Evolutionary conservation across 495 filamentous ascomycete species (phyloP).

Genomic region (Penicillium paxilli): DNA sequence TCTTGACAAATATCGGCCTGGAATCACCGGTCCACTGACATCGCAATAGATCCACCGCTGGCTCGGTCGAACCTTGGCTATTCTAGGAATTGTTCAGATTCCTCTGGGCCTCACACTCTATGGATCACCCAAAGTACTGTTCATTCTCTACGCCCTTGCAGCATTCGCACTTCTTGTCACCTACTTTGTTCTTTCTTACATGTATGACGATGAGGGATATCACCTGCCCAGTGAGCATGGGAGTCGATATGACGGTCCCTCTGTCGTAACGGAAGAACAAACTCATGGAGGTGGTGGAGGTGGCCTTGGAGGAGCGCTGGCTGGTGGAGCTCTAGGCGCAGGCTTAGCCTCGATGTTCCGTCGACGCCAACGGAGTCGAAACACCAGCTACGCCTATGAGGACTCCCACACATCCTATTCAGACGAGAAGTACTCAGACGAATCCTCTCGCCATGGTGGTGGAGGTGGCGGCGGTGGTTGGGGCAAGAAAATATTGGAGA

Average conservation of each 20-base stretch:
- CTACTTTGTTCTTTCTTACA: conserved; percentile 74
- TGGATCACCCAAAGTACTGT: conserved; percentile 79
- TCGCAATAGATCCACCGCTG: conserved; percentile 70
- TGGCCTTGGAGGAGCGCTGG: conserved; percentile 39
- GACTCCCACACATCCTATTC: conserved; percentile 53
- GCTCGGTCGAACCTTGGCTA: conserved; percentile 71
- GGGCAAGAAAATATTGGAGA: conserved; percentile 64
- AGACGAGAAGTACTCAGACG: conserved; percentile 62
- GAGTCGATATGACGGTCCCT: conserved; percentile 51
- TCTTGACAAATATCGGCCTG: background rate
- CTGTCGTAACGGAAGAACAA: conserved; percentile 33
- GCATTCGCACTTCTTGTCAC: conserved; percentile 63
- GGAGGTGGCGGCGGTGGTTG: conserved; percentile 42
- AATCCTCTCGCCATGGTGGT: conserved; percentile 28
- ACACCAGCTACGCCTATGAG: conserved; percentile 35
- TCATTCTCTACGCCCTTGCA: conserved; percentile 80
- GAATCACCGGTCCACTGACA: background rate
- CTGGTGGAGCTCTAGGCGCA: conserved; percentile 58
- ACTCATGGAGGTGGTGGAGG: conserved; percentile 30
- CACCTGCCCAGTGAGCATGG: conserved; percentile 50
- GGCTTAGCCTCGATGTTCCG: conserved; percentile 60
- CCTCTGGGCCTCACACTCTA: conserved; percentile 90
- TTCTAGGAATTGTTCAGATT: conserved; percentile 85
- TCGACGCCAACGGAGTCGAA: conserved; percentile 37
- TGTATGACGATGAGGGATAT: conserved; percentile 52